Evolutionary conservation across 2,329 filamentous ascomycete species (phyloP), one percentile per base, ranked within the genome.

Genomic region (Fusarium nelsonii): DNA sequence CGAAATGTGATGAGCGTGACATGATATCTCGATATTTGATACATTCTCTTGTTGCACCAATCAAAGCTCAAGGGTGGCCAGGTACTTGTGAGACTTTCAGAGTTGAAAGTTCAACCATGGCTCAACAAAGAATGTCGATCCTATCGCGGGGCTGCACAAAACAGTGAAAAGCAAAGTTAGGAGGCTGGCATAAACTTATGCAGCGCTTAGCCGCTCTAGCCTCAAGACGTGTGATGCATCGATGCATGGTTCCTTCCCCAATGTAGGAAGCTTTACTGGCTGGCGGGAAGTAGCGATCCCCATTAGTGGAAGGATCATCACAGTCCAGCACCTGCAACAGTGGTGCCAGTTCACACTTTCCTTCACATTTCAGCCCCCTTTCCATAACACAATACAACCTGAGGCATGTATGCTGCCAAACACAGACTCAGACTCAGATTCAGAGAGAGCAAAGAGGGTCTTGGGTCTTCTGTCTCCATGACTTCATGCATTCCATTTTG

Each of bases 401-500:
- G 36, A 66, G 61, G 63, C 63, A 66, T 12, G 33, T 37, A 58
- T 60, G 55, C 54, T 32, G 58, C 32, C 46, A 30, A 8, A 30
- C 8, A 30, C 30, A 30, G 30, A 30, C 30, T 23, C 6, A 6
- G 23, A 23, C 4, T 23, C 8, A 49, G 57, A 68, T 50, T 56
- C 59, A 63, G 52, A 61, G 64, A 61, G 60, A 20, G 39, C 15
- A 18, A 23, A 10, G n/a, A 11, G 43, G 12, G 44, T 33, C 44
- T 33, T 49, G 45, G 66, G 57, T 64, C 58, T 54, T 57, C 65
- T 63, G 68, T 68, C 69, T 75, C 66, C 66, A 76, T 76, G 75
- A 77, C 75, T 77, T 79, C 67, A 78, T 79, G 75, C 77, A 78
- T 77, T 77, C 74, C 74, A 68, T 63, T 70, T 69, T 70, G 69